Conservation (phyloP, 2,329 filamentous ascomycete species). For the Triangularia setosa region DNA sequence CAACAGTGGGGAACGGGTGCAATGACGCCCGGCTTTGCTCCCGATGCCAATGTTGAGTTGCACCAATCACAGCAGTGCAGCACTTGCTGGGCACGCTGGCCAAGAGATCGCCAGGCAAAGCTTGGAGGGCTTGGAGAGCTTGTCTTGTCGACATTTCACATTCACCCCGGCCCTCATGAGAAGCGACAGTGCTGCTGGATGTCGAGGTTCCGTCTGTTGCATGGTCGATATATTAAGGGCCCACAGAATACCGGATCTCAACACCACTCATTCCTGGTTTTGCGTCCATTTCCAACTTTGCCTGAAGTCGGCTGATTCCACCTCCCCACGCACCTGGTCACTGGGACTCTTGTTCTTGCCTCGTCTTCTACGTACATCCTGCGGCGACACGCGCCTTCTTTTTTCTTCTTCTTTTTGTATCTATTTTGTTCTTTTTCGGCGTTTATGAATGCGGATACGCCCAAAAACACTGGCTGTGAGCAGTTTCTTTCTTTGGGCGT, state of each 20-base stretch:
- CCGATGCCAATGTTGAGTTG: constrained; percentile 1
- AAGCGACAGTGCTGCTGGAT: too few relatives aligned
- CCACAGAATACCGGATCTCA: neutral
- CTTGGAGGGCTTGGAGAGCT: constrained; percentile 5
- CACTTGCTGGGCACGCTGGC: neutral
- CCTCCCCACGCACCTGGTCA: neutral
- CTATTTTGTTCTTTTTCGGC: too few relatives aligned
- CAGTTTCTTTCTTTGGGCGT: too few relatives aligned
- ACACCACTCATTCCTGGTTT: neutral
- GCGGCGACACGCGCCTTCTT: too few relatives aligned
- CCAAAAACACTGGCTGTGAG: too few relatives aligned
- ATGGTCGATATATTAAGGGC: neutral
- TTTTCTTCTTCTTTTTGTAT: too few relatives aligned
- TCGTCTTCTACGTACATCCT: too few relatives aligned
- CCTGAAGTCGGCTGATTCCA: neutral
- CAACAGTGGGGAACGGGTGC: constrained; percentile 10
- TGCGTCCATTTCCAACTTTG: neutral
- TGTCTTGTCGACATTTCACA: constrained; percentile 2
- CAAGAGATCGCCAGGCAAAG: constrained; percentile 8
- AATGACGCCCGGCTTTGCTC: constrained; percentile 7
- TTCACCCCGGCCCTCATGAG: neutral
- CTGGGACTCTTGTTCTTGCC: neutral
- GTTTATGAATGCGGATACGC: too few relatives aligned
- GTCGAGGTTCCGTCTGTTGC: neutral
- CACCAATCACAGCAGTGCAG: constrained; percentile 4